Conservation (phyloP, 306 rosid species). For the Lathyrus tuberosus region DNA sequence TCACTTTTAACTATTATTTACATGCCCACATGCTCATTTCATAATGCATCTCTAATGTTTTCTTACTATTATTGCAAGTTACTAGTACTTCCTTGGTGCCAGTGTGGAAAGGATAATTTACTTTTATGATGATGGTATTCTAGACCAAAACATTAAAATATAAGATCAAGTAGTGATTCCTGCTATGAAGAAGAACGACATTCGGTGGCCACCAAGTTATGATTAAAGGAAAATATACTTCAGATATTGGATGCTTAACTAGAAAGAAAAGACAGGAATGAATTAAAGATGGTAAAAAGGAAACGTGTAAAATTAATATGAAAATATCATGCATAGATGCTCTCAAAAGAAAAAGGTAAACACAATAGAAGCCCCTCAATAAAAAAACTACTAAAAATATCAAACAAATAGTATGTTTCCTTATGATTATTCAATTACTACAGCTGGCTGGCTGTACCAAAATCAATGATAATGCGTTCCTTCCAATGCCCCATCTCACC, state of each 20-base stretch:
- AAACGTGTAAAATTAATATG: slow-evolving; percentile 1
- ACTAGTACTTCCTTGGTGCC: neutral
- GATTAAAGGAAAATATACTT: slow-evolving; percentile 35
- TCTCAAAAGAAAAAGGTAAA: slow-evolving; percentile 9
- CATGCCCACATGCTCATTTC: slow-evolving; percentile 35
- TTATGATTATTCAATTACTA: slow-evolving; percentile 31
- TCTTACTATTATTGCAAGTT: slow-evolving; percentile 22
- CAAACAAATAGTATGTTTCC: slow-evolving; percentile 32
- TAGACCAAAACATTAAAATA: slow-evolving; percentile 28
- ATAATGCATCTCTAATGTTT: slow-evolving; percentile 22
- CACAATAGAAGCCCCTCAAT: slow-evolving; percentile 34
- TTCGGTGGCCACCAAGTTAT: slow-evolving; percentile 37
- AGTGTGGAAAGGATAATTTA: slow-evolving; percentile 20
- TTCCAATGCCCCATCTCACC: slow-evolving; percentile 34
- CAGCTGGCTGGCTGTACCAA: slow-evolving; percentile 46
- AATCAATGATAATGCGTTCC: slow-evolving; percentile 39
- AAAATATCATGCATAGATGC: slow-evolving; percentile 6
- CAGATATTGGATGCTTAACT: slow-evolving; percentile 46
- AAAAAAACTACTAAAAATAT: slow-evolving; percentile 15
- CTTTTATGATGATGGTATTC: slow-evolving; percentile 27
- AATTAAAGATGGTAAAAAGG: slow-evolving; percentile 40
- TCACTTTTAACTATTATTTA: slow-evolving; percentile 23
- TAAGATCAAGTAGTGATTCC: slow-evolving; percentile 32
- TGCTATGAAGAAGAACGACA: slow-evolving; percentile 33
- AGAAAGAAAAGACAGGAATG: slow-evolving; percentile 45